Conservation (phyloP, 805 yeast genomes). For the Cyberlindnera misumaiensis region DNA sequence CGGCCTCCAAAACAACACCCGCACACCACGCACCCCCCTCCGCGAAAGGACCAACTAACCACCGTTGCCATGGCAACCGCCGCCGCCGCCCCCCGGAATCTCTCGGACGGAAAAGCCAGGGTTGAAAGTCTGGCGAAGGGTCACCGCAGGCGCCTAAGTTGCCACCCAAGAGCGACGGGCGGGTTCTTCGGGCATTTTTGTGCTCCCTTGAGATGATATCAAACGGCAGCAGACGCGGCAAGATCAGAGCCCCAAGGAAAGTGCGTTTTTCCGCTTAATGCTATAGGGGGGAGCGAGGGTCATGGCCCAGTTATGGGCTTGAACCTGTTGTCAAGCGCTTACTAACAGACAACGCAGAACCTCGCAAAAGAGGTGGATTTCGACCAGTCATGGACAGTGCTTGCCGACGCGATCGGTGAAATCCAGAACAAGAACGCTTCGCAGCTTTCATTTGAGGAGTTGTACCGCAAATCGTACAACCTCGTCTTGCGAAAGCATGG, state of each 20-base stretch:
- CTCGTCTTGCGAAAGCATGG: constrained; percentile 69
- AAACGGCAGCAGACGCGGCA: constrained; percentile 40
- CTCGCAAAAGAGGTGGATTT: constrained; percentile 41
- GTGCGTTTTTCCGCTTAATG: no score
- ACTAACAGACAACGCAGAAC: constrained; percentile 16
- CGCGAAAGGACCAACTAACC: no score
- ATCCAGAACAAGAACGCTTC: constrained; percentile 71
- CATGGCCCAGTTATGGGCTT: not conserved
- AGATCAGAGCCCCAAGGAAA: constrained; percentile 61
- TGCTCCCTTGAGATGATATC: constrained; percentile 8
- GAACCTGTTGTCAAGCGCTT: no score
- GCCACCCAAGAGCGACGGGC: no score
- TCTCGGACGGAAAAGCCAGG: no score
- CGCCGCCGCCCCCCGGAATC: no score
- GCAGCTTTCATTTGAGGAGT: constrained; percentile 70
- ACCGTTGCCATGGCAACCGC: no score
- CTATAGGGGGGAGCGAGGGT: not conserved
- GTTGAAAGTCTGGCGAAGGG: no score
- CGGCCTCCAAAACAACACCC: not conserved
- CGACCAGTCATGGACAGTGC: constrained; percentile 57
- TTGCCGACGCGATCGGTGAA: constrained; percentile 61
- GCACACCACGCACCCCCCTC: not conserved
- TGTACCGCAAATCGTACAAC: constrained; percentile 74
- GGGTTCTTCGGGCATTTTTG: no score
- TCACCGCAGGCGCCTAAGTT: no score